Base-by-base conservation (phyloP, 345 rosid species). In the Hibiscus syriacus region DNA sequence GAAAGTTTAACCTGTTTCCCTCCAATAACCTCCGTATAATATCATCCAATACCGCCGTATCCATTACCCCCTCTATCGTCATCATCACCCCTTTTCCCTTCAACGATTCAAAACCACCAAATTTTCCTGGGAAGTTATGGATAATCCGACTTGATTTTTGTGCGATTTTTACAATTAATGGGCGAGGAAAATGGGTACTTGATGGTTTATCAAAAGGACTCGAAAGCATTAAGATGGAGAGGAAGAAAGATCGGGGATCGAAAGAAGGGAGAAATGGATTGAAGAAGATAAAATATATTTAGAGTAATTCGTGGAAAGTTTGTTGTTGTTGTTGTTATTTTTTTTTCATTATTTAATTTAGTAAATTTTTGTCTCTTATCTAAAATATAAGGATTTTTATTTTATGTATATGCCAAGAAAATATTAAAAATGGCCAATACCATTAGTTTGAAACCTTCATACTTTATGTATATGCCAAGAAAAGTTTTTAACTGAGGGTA, bases 1-100 rank as follows among this genome's bases (percentile, higher is more conserved):
- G 99, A 95, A n/a, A 92, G 85, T 87, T 91, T 96, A 56, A 90
- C 99, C 74, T 92, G 99, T 72, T 87, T 92, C 4, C 90, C 88
- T 64, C 98, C 77, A 95, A 75, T 22, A 95, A 77, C 80, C 98
- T 88, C 77, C 90, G 78, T 64, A 95, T 85, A 16, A 95, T 88
- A 73, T 95, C 98, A 83, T 95, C 98, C 88, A 95, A 73, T 1
- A 82, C 90, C 32, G 83, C 80, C 70, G 75, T 82, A 77, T 95
- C 96, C 91, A 90, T 85, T 78, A 82, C 78, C 38, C 89, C 91
- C 73, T 84, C 91, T 82, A 75, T 84, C n/a, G 81, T 82, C 91
- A 70, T 81, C 91, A 80, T 86, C 86, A 83, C 13, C 49, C 17
- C 16, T 43, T 43, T 11, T 39, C n/a, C n/a, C n/a, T n/a, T n/a